Base-by-base conservation (phyloP, 2,329 filamentous ascomycete genomes). In the Nothophoma quercina region DNA sequence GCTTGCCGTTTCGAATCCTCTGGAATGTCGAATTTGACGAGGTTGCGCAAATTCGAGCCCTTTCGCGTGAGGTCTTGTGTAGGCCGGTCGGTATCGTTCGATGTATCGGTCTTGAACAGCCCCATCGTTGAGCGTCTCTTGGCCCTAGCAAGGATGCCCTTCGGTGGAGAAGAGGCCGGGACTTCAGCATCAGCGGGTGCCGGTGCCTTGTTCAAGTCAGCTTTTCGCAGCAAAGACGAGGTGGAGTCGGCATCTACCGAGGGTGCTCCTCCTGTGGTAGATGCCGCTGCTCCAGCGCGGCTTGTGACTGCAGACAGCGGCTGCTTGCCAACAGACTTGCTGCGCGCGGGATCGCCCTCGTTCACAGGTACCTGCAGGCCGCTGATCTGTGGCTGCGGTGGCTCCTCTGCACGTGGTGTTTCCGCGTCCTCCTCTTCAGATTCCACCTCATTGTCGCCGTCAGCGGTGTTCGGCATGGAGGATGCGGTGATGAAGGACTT, bases 1-100 rank as follows among this genome's bases (percentile, higher is more conserved):
- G 72, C 69, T 19, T 71, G 70, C 5, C 70, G 71, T 34, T 66
- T 68, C 8, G 71, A 72, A 23, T 75, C 72, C 43, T 77, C 73
- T 1, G 77, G 75, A 1, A 78, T 58, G 44, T 75, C 70, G 57
- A 79, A 78, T 33, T 75, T 75, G 53, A 79, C 76, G 4, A 77
- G 59, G 25, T 73, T 69, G 5, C 69, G 69, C 1, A 74, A 56
- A 22, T 65, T 62, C 0, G 70, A 71, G 21, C 63, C 68, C 22
- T 58, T 67, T 28, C 64, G 66, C 2, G 63, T 52, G 5, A 72
- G 29, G 7, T 61, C 32, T 9, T 55, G 55, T 3, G 48, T 51
- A 7, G 54, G 28, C 12, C 28, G 26, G 4, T 64, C 60, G 23
- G 32, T 9, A 2, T 41, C 45, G 26, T 45, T 39, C 2, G 36